Evolutionary conservation across 1,284 basidiomycete species (phyloP).

Genomic region (Afroboletus lepidellus): DNA sequence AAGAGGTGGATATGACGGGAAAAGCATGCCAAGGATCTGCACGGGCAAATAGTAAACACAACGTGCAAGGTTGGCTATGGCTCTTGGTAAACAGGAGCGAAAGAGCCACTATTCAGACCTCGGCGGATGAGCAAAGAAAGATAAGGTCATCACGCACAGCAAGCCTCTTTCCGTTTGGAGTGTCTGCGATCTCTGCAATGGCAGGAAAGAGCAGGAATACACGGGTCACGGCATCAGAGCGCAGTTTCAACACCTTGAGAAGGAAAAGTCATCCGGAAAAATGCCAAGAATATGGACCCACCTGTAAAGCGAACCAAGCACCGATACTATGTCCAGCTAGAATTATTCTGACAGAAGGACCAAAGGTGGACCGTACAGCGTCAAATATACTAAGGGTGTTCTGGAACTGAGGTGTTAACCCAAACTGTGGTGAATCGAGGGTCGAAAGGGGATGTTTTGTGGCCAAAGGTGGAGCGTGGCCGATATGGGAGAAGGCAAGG

Average conservation of each 20-base stretch:
- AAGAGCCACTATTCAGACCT: slow-evolving; percentile 46
- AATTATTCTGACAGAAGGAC: slow-evolving; percentile 39
- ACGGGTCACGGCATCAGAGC: slow-evolving; percentile 32
- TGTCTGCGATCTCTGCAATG: slow-evolving; percentile 51
- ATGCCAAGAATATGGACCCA: slow-evolving; percentile 18
- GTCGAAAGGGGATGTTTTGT: slow-evolving; percentile 6
- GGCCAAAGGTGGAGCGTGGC: slow-evolving; percentile 44
- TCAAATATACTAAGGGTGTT: slow-evolving; percentile 51
- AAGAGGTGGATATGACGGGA: slow-evolving; percentile 42
- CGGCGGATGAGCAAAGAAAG: neutral
- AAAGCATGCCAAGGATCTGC: slow-evolving; percentile 22
- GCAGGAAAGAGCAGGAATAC: slow-evolving; percentile 60
- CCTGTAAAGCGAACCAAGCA: slow-evolving; percentile 59
- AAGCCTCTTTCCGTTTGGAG: slow-evolving; percentile 53
- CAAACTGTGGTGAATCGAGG: slow-evolving; percentile 22
- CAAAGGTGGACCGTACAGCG: slow-evolving; percentile 37
- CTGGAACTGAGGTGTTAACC: slow-evolving; percentile 47
- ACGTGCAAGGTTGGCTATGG: slow-evolving; percentile 40
- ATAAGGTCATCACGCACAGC: slow-evolving; percentile 32
- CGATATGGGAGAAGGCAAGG: slow-evolving; percentile 52
- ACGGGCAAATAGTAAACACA: slow-evolving; percentile 19
- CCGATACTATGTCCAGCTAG: slow-evolving; percentile 62
- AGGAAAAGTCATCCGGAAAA: neutral
- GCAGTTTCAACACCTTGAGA: slow-evolving; percentile 48
- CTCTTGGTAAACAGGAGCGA: slow-evolving; percentile 41